A percentile compares a stretch with the other conserved stretches of the same genome.
These are phyloP conservation scores for Fusarium sp. DNA, from an alignment of 2,329 filamentous ascomycete genomes.

Conservation along the genomic window DNA sequence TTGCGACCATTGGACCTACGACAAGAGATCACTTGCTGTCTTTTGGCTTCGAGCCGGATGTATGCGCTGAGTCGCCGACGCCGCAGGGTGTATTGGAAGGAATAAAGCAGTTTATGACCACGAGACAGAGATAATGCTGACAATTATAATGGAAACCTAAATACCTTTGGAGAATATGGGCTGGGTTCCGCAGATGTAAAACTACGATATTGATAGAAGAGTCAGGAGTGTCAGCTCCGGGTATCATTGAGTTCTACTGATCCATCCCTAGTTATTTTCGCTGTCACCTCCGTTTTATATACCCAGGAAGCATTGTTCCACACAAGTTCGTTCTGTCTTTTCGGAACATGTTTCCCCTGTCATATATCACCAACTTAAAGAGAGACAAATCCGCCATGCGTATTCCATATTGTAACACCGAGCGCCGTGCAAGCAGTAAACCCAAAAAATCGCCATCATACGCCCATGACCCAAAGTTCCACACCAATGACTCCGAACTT, in stretches of 20 bases:
- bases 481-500: constrained; percentile 94
- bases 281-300: constrained; percentile 20
- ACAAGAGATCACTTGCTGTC: constrained; percentile 80
- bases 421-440: constrained; percentile 35
- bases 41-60: constrained; percentile 78
- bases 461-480: constrained; percentile 92
- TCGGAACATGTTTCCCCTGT: not conserved
- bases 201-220: constrained; percentile 15
- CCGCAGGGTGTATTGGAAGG: constrained; percentile 81
- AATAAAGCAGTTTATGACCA: constrained; percentile 63
- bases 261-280: constrained; percentile 22
- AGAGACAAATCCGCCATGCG: constrained; percentile 17
- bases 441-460: constrained; percentile 44
- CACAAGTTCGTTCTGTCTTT: constrained; percentile 8
- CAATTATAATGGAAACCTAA: constrained; percentile 11
- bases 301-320: constrained; percentile 14
- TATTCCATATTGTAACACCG: constrained; percentile 32
- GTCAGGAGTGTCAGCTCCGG: constrained; percentile 48
- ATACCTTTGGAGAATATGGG: not conserved
- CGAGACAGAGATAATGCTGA: constrained; percentile 27
- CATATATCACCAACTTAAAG: constrained; percentile 12
- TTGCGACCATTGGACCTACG: constrained; percentile 94
- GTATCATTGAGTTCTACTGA: constrained; percentile 48
- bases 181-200: not conserved
- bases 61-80: constrained; percentile 85